Base-by-base conservation (phyloP, 2,329 filamentous ascomycete genomes). In the Fusarium mexicanum region DNA sequence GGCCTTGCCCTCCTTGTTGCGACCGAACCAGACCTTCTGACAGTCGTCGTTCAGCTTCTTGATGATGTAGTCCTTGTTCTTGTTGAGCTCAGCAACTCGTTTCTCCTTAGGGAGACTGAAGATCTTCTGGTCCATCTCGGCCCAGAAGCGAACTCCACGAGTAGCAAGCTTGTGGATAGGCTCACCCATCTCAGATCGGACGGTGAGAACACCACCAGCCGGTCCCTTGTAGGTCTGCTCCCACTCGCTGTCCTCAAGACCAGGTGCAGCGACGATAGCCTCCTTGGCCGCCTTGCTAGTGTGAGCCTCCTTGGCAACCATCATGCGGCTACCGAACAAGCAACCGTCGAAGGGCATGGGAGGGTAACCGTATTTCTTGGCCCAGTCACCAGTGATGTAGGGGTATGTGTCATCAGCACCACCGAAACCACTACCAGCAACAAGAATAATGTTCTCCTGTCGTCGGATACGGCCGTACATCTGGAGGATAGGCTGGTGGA, bases 101-200 rank as follows among this genome's bases (percentile, higher is more conserved):
- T 98, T 98, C 80, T 96, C 94, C 87, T 97, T 98, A 84, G 98
- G 95, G 55, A 99, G 87, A 80, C 91, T 93, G 87, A 99, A 99
- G 79, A 99, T 98, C 85, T 97, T 98, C 83, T 97, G 91, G 80
- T 99, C 96, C 95, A 99, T 98, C 85, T 99, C 97, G 57, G 95
- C 92, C 96, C 96, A 99, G 87, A 99, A 98, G 62, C 91, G 87
- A 54, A 99, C 95, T 89, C 96, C 96, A 67, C 97, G 93, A 55
- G 96, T 99, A 22, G 96, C 97, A 68, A 99, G 90, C 87, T 99
- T 99, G 87, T 99, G 96, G 72, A 99, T 99, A 11, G 96, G 97
- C 87, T 99, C 96, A 51, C 96, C 97, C 97, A 99, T 99, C 85
- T 99, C 96, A 3, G 96, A 99, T 74, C 95, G 91, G 55, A 99